Evolutionary conservation across 192 early-diverging fungal genomes (phyloP), one percentile per base, ranked within the genome.

Genomic region (Backusella morwellensis): DNA sequence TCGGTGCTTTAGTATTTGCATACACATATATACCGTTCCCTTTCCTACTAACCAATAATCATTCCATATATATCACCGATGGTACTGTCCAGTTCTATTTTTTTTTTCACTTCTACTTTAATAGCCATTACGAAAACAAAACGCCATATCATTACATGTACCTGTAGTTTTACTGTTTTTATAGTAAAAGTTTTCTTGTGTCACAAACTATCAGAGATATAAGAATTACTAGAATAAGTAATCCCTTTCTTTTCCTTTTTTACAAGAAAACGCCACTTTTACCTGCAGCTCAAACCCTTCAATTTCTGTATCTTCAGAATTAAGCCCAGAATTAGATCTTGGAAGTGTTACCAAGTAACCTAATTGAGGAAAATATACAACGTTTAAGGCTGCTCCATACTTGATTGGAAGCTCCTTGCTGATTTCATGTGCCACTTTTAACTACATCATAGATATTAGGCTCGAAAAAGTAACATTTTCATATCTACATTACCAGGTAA

Each of bases 21-120:
- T 19, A 32, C 44, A 38, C 36, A 26, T 26, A 38, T 54, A 21
- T 14, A 42, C 1, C 72, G 6, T 21, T 19, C 36, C 9, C 1
- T 59, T 70, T 19, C 3, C 54, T 36, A 44, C 86, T 73, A 84
- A 87, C 91, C 90, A 32, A 92, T 90, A 74, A 97, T 93, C 38
- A 93, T 83, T 3, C 90, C 91, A 78, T 95, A 94, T 17, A 98
- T 90, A 70, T 98, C 97, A 4, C 97, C 96, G 8, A 95, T 78
- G 17, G 85, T 85, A 56, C 90, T 84, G 74, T 98, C 97, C 15
- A 98, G 81, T 42, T 91, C 92, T 92, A 81, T 4, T 15, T 35
- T 70, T 4, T 15, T 36, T 23, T 26, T 12, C 29, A 44, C 7
- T 15, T 40, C 26, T 23, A 40, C 38, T 40, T 42, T 23, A 72